Conservation (phyloP, 805 yeast species). For the Saturnispora gosingensis region DNA sequence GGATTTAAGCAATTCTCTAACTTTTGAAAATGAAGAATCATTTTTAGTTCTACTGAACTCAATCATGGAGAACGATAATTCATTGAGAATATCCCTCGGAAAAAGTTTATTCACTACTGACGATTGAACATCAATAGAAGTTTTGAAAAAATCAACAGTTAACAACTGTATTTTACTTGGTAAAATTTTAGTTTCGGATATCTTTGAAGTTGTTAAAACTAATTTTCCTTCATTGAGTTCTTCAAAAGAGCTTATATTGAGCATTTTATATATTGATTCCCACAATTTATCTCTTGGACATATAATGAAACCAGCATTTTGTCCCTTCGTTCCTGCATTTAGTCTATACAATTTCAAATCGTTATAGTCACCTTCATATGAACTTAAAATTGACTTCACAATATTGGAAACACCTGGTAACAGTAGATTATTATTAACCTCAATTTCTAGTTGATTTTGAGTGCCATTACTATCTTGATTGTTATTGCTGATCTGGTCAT, state of each 20-base stretch:
- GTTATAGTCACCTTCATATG: background rate
- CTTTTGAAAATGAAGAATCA: background rate
- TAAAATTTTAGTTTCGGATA: background rate
- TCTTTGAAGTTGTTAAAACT: background rate
- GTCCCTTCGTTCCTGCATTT: background rate
- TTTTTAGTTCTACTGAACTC: background rate
- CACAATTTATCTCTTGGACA: background rate
- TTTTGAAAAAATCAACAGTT: background rate
- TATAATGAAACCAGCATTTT: slow-evolving; percentile 3
- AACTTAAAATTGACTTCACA: background rate
- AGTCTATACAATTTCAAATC: background rate
- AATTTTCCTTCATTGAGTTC: background rate
- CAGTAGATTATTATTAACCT: background rate
- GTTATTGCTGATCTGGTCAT: background rate
- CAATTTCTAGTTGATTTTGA: background rate
- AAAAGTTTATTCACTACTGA: background rate
- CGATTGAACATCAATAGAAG: background rate
- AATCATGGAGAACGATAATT: background rate
- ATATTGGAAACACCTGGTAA: background rate
- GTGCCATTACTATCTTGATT: background rate
- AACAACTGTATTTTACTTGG: background rate
- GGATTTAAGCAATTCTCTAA: slow-evolving; percentile 2
- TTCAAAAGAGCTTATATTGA: background rate
- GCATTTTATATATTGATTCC: background rate
- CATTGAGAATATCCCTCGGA: slow-evolving; percentile 3